Base-by-base conservation (phyloP, 768 basidiomycete genomes). In the Boletus vermiculosoides region DNA sequence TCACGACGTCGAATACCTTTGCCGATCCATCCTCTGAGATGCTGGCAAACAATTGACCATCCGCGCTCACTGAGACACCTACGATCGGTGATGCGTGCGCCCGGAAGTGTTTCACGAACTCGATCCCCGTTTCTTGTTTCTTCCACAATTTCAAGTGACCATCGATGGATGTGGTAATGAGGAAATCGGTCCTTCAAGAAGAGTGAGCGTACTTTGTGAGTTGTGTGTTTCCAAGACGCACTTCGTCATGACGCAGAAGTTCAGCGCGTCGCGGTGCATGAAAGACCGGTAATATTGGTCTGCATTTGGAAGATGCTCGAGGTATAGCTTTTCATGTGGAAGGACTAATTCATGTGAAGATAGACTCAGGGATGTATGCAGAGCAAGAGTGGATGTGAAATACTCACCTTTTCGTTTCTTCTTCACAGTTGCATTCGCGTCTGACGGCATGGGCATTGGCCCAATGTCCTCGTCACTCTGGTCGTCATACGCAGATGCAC, bases 141-240 rank as follows among this genome's bases (percentile, higher is more conserved):
- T 97, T 98, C 97, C 97, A 99, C n/a, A 99, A 74, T 71, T 99
- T 99, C 60, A 98, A 73, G 72, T 94, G 90, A 2, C 97, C 97
- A 68, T 98, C 97, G 11, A 94, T 73, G 3, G 96, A 98, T 1
- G 96, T 94, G 8, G 97, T 99, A 48, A 99, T 80, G 42, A 98
- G 68, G 67, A 98, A 99, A 55, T 94, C 87, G 13, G 94, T 96
- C 71, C 96, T 97, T 63, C 4, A 12, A 33, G 3, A 28, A 42
- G n/a, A 5, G 15, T 73, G 31, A 69, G 61, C 39, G 5, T 22
- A 3, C 18, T 11, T 13, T 5, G 15, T 15, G 33, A 16, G 22
- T 33, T 34, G 22, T 3, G 10, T 25, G 23, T 15, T 25, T 16
- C 9, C 11, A 18, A 34, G 22, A 71, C 85, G 55, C 51, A 95